Evolutionary conservation across 1,139 yeast genomes (phyloP), one percentile per base, ranked within the genome.

Genomic region (Wickerhamomyces sp.): DNA sequence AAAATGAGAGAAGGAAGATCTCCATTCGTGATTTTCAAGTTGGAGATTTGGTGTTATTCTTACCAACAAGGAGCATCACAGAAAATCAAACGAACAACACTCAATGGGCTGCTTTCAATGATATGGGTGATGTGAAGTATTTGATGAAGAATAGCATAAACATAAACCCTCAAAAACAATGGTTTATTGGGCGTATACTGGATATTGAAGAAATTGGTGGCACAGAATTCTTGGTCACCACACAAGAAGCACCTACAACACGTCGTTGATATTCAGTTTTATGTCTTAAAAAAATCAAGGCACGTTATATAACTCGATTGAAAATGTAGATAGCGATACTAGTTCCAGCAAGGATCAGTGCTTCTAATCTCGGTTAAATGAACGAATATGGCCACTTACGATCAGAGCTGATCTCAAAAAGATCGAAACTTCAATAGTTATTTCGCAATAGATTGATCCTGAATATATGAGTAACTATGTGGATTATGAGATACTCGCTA

Each of bases 31-130:
- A 76, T 52, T 90, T 91, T 63, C 76, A 76, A 50, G 66, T 68
- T 14, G 88, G 84, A 18, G 97, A 90, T 60, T 67, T 88, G 54
- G 95, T 88, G 1, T 67, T 91, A 46, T 91, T 91, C 61, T 67
- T 91, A 50, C 96, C 95, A 1, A 88, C 96, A 0, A 71, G 82
- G 27, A 43, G 50, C 6, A 41, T 37, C 13, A 84, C 77, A 41
- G 70, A 69, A 27, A 57, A 60, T 11, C 44, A 46, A 2, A 23
- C 37, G 2, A 37, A 41, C 4, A 49, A 29, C 23, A 18, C 5
- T 29, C 48, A 91, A 3, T 87, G 95, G 95, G 93, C 94, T 0
- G 93, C 93, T 0, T 87, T 87, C 67, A 86, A 86, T 56, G 55
- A 55, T 35, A 76, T 84, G 41, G 93, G 89, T 0, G 84, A 90